A percentile compares a stretch with the other conserved stretches of the same genome.
Conservation (phyloP, 176 grass and related monocot species). For the Oryza rufipogon region DNA sequence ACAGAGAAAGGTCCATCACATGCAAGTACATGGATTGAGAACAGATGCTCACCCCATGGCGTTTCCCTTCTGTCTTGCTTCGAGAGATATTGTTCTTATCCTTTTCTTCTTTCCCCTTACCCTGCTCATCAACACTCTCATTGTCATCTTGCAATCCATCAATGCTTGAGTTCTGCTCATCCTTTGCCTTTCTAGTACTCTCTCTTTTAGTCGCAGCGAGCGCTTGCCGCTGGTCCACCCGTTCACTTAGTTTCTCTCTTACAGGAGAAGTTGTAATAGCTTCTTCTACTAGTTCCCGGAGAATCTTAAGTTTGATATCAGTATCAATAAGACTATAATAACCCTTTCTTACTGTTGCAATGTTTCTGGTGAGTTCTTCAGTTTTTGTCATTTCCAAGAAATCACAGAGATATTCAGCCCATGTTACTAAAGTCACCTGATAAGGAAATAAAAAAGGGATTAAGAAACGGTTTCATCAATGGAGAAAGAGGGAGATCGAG, state of each 20-base stretch:
- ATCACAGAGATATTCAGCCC: conserved; percentile 78
- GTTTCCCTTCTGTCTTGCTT: conserved; percentile 43
- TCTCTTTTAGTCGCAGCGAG: conserved; percentile 65
- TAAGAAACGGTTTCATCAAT: conserved; percentile 14
- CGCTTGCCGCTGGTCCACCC: conserved; percentile 61
- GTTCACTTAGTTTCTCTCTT: conserved; percentile 68
- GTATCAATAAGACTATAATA: conserved; percentile 81
- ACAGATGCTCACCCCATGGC: conserved; percentile 28
- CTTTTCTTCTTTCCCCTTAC: conserved; percentile 39
- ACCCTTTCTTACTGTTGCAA: conserved; percentile 60
- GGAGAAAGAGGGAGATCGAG: conserved; percentile 2
- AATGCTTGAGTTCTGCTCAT: conserved; percentile 41
- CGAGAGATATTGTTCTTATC: conserved; percentile 31
- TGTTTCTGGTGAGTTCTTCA: conserved; percentile 49
- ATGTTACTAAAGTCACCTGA: conserved; percentile 68
- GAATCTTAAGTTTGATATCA: conserved; percentile 64
- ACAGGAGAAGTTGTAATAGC: conserved; percentile 63
- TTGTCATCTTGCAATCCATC: conserved; percentile 38
- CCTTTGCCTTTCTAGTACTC: conserved; percentile 55
- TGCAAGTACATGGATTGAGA: neutral
- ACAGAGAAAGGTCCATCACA: conserved; percentile 11
- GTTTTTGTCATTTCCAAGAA: conserved; percentile 66
- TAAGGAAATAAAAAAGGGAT: conserved; percentile 23
- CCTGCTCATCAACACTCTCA: conserved; percentile 22
- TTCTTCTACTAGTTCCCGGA: conserved; percentile 68